These are phyloP conservation scores for Cladosporium velox DNA, from an alignment of 2,329 filamentous ascomycete genomes.

Conservation along the genomic window DNA sequence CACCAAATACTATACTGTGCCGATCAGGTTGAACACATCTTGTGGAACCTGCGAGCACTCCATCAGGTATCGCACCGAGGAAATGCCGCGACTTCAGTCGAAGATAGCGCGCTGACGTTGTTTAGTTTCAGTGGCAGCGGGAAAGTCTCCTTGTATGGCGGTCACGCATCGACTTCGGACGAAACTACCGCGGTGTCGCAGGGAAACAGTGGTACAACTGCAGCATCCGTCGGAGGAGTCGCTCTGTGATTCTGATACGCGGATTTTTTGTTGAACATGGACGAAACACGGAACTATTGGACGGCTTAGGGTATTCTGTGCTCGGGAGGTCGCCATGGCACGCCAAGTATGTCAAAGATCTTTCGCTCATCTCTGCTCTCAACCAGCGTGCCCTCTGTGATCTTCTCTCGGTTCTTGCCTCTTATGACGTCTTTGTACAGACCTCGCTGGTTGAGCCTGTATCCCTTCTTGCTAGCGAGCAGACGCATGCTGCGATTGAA, in stretches of 20 bases:
- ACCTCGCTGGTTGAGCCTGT: slow-evolving; percentile 82
- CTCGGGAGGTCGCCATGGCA: slow-evolving; percentile 79
- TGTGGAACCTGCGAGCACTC: not conserved
- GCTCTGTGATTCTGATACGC: not conserved
- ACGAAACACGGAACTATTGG: not conserved
- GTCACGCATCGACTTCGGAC: not conserved
- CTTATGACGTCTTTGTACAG: slow-evolving; percentile 72
- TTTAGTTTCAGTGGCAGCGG: not conserved
- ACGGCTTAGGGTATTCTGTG: slow-evolving; percentile 70
- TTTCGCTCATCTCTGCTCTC: slow-evolving; percentile 74
- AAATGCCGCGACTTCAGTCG: too few relatives aligned
- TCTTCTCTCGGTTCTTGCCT: slow-evolving; percentile 57
- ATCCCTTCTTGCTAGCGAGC: slow-evolving; percentile 75
- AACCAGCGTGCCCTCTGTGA: slow-evolving; percentile 68
- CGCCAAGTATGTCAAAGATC: slow-evolving; percentile 79
- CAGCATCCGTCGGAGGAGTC: not conserved
- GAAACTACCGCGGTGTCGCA: not conserved
- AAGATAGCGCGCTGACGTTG: not conserved
- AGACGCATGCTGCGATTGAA: slow-evolving; percentile 87
- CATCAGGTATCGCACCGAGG: not conserved
- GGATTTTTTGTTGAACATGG: not conserved
- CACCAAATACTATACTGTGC: not conserved
- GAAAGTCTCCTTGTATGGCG: too few relatives aligned
- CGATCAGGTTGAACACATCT: not conserved
- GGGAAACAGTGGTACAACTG: not conserved